Evolutionary conservation across 169 alveolate genomes (phyloP).

Genomic region (Plasmodium yoelii): DNA sequence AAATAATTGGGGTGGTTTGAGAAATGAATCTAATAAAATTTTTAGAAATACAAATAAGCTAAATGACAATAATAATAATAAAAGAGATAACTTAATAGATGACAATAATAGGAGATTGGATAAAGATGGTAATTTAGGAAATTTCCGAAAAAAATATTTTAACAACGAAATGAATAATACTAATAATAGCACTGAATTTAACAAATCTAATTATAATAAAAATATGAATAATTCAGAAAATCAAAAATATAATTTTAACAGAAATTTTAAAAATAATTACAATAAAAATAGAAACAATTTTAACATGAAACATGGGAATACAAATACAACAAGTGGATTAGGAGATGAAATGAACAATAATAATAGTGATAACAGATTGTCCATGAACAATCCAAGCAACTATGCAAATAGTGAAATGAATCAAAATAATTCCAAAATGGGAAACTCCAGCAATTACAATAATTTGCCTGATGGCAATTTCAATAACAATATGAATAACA

Average conservation of each 20-base stretch:
- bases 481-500: constrained; percentile 35
- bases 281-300: constrained; percentile 18
- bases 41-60: constrained; percentile 46
- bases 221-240: constrained; percentile 47
- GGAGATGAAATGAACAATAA: constrained; percentile 11
- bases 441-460: not conserved
- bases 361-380: constrained; percentile 2
- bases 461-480: constrained; percentile 13
- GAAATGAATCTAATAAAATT: constrained; percentile 28
- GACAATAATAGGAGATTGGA: constrained; percentile 48
- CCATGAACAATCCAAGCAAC: constrained; percentile 10
- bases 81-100: constrained; percentile 11
- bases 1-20: constrained; percentile 20
- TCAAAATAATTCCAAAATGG: constrained; percentile 14
- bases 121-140: constrained; percentile 8
- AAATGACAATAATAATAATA: constrained; percentile 29
- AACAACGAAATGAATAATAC: constrained; percentile 23
- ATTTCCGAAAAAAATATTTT: constrained; percentile 19
- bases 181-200: constrained; percentile 5
- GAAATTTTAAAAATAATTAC: constrained; percentile 22
- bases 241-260: constrained; percentile 14
- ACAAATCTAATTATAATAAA: constrained; percentile 38
- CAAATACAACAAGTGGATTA: constrained; percentile 3
- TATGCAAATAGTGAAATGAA: constrained; percentile 15
- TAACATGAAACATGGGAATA: constrained; percentile 3